These are phyloP conservation scores for Gaeumannomyces tritici DNA, from an alignment of 2,329 filamentous ascomycete genomes.

Conservation along the genomic window DNA sequence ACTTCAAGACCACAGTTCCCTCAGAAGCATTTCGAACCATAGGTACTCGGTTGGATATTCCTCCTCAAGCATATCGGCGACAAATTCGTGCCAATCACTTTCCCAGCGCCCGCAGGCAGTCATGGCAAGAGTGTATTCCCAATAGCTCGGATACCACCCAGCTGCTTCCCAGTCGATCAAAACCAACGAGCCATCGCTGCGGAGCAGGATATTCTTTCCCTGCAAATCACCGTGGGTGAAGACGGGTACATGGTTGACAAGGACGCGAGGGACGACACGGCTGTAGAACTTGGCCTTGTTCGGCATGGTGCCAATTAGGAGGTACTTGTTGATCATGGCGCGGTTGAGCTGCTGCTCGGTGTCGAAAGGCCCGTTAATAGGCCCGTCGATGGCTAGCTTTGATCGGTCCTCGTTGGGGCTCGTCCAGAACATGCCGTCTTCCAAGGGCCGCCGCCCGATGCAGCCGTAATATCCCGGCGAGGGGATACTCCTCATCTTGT, in stretches of 20 bases:
- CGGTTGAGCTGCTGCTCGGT: constrained; percentile 3
- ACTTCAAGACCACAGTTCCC: no score
- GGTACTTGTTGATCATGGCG: background rate
- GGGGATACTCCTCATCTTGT: constrained; percentile 5
- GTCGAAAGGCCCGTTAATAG: background rate
- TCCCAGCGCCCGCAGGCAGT: background rate
- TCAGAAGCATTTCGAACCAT: background rate
- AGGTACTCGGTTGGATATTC: constrained; percentile 1
- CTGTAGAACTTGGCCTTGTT: constrained; percentile 4
- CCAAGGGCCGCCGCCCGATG: background rate
- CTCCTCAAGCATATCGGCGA: background rate
- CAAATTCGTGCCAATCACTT: background rate
- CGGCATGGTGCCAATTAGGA: background rate
- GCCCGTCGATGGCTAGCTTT: background rate
- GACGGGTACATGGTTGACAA: constrained; percentile 1
- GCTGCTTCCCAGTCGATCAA: constrained; percentile 5
- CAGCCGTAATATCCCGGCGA: constrained; percentile 5
- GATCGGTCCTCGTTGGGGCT: background rate
- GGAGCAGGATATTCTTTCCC: constrained; percentile 3
- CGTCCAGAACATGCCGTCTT: constrained; percentile 3
- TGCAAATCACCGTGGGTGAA: constrained; percentile 5
- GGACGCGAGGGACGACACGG: constrained; percentile 1
- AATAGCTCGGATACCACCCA: constrained; percentile 3
- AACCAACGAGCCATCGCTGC: background rate
- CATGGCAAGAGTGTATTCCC: background rate